These are phyloP conservation scores for Sungouiella blattae DNA, from an alignment of 805 yeast species.

Conservation along the genomic window DNA sequence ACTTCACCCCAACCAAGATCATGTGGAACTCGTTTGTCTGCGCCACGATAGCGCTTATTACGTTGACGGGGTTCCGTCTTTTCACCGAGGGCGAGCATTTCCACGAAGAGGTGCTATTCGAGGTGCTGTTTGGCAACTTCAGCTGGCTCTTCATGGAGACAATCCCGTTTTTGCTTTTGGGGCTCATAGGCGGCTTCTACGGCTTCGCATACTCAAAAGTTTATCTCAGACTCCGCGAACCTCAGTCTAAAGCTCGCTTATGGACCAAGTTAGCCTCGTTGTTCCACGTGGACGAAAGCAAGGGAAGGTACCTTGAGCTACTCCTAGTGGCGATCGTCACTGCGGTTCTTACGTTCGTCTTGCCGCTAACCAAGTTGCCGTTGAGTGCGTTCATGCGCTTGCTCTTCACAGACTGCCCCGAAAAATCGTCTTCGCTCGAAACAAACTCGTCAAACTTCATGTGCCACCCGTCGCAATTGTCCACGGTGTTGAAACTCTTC, in stretches of 20 bases:
- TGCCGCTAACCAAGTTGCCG: slow-evolving; percentile 51
- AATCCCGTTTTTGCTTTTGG: slow-evolving; percentile 68
- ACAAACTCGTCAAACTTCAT: slow-evolving; percentile 33
- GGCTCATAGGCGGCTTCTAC: slow-evolving; percentile 64
- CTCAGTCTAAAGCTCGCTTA: slow-evolving; percentile 31
- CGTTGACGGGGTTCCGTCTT: slow-evolving; percentile 41
- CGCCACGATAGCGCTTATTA: slow-evolving; percentile 67
- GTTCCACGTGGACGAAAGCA: slow-evolving; percentile 12
- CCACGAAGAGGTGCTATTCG: slow-evolving; percentile 49
- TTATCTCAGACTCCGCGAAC: slow-evolving; percentile 32
- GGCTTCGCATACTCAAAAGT: slow-evolving; percentile 53
- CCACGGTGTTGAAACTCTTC: slow-evolving; percentile 26
- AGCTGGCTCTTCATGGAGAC: slow-evolving; percentile 72
- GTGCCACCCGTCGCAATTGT: slow-evolving; percentile 25
- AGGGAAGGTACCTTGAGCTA: slow-evolving; percentile 46
- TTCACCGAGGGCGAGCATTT: slow-evolving; percentile 40
- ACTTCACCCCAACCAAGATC: slow-evolving; percentile 56
- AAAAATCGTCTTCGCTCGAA: slow-evolving; percentile 7
- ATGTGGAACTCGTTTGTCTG: slow-evolving; percentile 85
- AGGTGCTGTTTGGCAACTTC: slow-evolving; percentile 64
- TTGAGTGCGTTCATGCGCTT: slow-evolving; percentile 54
- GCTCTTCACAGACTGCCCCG: slow-evolving; percentile 66
- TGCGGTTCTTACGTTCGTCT: slow-evolving; percentile 52
- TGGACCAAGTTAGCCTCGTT: slow-evolving; percentile 11
- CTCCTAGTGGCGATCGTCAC: slow-evolving; percentile 47